Evolutionary conservation across 1,284 basidiomycete genomes (phyloP).

Genomic region (Phellopilus nigrolimitatus): DNA sequence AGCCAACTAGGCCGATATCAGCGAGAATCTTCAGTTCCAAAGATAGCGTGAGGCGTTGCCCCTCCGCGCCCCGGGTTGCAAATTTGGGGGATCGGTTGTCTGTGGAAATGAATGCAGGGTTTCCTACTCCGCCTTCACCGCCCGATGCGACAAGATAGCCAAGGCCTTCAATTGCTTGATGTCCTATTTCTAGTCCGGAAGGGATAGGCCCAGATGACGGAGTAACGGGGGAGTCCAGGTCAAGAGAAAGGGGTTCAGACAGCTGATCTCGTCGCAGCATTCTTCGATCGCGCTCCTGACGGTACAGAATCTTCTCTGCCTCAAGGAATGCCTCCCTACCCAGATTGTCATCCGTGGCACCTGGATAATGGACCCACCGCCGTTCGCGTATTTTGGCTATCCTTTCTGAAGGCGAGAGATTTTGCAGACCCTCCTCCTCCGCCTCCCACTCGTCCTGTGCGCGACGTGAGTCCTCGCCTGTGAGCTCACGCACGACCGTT

Average conservation of each 20-base stretch:
- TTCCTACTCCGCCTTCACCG: constrained; percentile 84
- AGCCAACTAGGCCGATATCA: constrained; percentile 92
- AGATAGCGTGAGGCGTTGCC: constrained; percentile 77
- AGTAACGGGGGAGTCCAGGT: constrained; percentile 49
- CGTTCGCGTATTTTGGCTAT: constrained; percentile 57
- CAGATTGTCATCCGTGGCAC: constrained; percentile 56
- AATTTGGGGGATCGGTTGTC: constrained; percentile 75
- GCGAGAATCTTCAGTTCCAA: constrained; percentile 95
- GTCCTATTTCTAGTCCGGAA: constrained; percentile 64
- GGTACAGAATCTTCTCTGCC: constrained; percentile 62
- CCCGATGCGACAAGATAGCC: constrained; percentile 76
- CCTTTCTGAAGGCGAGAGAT: constrained; percentile 42
- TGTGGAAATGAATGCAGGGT: constrained; percentile 76
- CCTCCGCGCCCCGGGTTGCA: constrained; percentile 75
- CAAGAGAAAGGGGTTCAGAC: constrained; percentile 48
- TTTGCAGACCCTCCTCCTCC: constrained; percentile 57
- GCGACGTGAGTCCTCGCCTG: constrained; percentile 56
- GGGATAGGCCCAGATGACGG: constrained; percentile 15
- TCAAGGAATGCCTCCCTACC: constrained; percentile 65
- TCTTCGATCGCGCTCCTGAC: constrained; percentile 59
- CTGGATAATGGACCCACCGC: constrained; percentile 80
- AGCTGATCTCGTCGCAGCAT: constrained; percentile 40
- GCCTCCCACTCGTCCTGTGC: constrained; percentile 62
- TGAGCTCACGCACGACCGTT: constrained; percentile 79
- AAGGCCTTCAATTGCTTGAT: constrained; percentile 42